Conservation (phyloP, 345 rosid species). For the Toxicodendron radicans region DNA sequence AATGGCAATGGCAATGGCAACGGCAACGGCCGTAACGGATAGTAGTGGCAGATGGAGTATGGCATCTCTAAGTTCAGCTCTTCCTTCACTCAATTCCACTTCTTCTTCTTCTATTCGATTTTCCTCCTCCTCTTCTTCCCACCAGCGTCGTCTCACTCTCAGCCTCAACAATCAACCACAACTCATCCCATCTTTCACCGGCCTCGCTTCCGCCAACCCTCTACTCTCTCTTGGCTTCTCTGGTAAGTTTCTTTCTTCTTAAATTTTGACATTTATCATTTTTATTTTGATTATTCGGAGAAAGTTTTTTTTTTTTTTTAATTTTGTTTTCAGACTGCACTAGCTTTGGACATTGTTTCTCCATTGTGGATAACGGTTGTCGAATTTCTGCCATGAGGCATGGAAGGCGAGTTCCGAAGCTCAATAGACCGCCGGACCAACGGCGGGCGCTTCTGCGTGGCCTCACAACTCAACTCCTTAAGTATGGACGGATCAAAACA, state of each 20-base stretch:
- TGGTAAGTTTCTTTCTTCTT: conserved; percentile 33
- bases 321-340: conserved; percentile 36
- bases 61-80: conserved; percentile 62
- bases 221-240: conserved; percentile 51
- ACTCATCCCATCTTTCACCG: conserved; percentile 22
- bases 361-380: conserved; percentile 48
- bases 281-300: background rate
- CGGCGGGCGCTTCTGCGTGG: conserved; percentile 80
- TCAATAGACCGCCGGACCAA: conserved; percentile 92
- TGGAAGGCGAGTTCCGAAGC: conserved; percentile 81
- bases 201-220: conserved; percentile 44
- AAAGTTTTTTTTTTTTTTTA: too few relatives aligned
- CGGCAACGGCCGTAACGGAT: conserved; percentile 34
- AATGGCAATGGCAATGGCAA: conserved; percentile 43
- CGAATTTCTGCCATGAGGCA: conserved; percentile 87
- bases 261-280: background rate
- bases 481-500: conserved; percentile 86
- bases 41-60: conserved; percentile 52
- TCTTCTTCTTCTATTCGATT: conserved; percentile 35
- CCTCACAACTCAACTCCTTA: conserved; percentile 89
- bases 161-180: conserved; percentile 21
- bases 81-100: conserved; percentile 44
- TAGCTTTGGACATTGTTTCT: conserved; percentile 49
- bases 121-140: conserved; percentile 28
- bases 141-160: conserved; percentile 19